Percentiles rank a stretch among this genome's conserved stretches.
Evolutionary conservation across 2,329 filamentous ascomycete genomes (phyloP).

Genomic region (Nigrospora sphaerica): DNA sequence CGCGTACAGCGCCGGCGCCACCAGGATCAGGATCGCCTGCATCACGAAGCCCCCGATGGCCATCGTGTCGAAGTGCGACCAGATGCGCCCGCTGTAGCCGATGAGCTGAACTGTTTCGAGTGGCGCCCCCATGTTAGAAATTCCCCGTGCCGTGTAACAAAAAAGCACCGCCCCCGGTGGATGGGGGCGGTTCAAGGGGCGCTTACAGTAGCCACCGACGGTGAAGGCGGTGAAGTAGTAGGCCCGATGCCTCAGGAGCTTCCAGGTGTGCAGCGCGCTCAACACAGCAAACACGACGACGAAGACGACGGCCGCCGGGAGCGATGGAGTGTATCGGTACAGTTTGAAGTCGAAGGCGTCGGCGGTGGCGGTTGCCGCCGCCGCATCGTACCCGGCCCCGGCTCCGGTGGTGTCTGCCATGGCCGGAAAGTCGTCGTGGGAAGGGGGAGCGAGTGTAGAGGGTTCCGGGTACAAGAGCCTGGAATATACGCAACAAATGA

Average conservation of each 20-base stretch:
- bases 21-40: conserved; percentile 25
- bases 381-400: not conserved
- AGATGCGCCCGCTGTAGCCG: conserved; percentile 23
- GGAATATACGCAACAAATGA: too few species aligned
- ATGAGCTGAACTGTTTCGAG: conserved; percentile 26
- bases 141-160: too few species aligned
- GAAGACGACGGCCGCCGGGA: conserved; percentile 8
- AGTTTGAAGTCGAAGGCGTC: conserved; percentile 10
- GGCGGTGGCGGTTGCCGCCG: not conserved
- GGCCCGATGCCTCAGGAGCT: conserved; percentile 1
- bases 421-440: too few species aligned
- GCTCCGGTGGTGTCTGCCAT: not conserved
- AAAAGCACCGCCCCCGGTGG: not conserved
- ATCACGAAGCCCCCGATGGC: conserved; percentile 22
- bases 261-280: conserved; percentile 5
- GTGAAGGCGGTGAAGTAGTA: conserved; percentile 12
- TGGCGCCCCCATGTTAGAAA: not conserved
- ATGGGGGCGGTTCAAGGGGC: too few species aligned
- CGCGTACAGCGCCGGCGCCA: conserved; percentile 31
- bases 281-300: conserved; percentile 8
- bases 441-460: too few species aligned
- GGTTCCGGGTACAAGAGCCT: too few species aligned
- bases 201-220: conserved; percentile 9
- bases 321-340: conserved; percentile 11
- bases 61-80: conserved; percentile 12